Conservation (phyloP, 1,284 basidiomycete species). For the Cystobasidium pallidum region DNA sequence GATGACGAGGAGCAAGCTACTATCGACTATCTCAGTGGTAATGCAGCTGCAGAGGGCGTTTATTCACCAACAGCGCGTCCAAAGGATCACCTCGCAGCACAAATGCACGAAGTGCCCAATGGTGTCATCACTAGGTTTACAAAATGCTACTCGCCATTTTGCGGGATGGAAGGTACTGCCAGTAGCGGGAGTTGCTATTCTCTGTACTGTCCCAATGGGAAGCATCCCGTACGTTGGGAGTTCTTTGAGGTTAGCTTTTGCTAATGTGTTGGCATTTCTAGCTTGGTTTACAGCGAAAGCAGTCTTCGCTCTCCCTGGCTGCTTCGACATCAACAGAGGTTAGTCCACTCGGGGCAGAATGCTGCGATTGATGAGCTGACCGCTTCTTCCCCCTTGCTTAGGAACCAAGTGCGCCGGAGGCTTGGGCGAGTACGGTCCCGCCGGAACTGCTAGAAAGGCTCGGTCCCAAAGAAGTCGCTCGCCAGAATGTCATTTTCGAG, state of each 20-base stretch:
- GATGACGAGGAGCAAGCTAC: conserved; percentile 66
- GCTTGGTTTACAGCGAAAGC: conserved; percentile 52
- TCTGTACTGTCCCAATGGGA: conserved; percentile 65
- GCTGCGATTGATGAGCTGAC: background rate
- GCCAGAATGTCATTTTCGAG: conserved; percentile 89
- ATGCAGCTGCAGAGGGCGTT: conserved; percentile 58
- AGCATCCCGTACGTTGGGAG: conserved; percentile 62
- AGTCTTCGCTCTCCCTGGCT: conserved; percentile 57
- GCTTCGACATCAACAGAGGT: conserved; percentile 23
- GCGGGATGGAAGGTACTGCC: conserved; percentile 59
- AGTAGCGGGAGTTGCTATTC: conserved; percentile 40
- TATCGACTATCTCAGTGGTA: conserved; percentile 54
- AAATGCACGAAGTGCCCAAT: conserved; percentile 74
- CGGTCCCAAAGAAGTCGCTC: conserved; percentile 74
- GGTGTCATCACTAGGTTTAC: conserved; percentile 72
- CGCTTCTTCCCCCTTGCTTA: background rate
- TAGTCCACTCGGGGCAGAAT: background rate
- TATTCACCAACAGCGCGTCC: conserved; percentile 1
- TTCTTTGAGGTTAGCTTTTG: conserved; percentile 56
- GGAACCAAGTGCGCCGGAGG: conserved; percentile 61
- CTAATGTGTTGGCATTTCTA: conserved; percentile 62
- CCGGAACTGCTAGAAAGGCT: conserved; percentile 68
- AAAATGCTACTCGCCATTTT: conserved; percentile 67
- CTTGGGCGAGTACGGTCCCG: conserved; percentile 77
- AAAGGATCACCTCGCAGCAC: background rate